Evolutionary conservation across 2,329 filamentous ascomycete genomes (phyloP).

Genomic region (Aspergillus sp.): DNA sequence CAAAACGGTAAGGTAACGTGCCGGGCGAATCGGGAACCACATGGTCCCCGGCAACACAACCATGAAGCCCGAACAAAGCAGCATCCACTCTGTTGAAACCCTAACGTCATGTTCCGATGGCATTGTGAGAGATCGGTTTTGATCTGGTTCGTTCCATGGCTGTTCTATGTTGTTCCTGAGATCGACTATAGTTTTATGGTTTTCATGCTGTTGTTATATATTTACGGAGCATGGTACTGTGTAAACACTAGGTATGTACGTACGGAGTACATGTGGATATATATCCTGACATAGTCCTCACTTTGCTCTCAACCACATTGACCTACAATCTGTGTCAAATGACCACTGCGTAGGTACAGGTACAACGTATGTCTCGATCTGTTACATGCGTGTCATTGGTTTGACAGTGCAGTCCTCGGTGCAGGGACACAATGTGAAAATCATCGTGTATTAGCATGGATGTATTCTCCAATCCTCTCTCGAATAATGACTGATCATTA

Average conservation of each 20-base stretch:
- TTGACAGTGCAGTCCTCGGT: neutral
- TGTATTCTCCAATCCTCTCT: neutral
- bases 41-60: conserved; percentile 18
- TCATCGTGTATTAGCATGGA: neutral
- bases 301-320: too few relatives aligned
- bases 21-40: conserved; percentile 19
- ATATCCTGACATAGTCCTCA: too few relatives aligned
- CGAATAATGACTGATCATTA: neutral
- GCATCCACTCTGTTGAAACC: neutral
- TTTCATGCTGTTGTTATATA: too few relatives aligned
- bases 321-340: too few relatives aligned
- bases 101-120: neutral
- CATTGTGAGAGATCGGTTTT: too few relatives aligned
- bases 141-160: too few relatives aligned
- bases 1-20: conserved; percentile 9
- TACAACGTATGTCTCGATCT: neutral
- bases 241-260: too few relatives aligned
- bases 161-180: too few relatives aligned
- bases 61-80: conserved; percentile 18
- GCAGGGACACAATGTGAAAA: neutral
- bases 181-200: too few relatives aligned
- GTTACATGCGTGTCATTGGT: neutral
- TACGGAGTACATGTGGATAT: too few relatives aligned
- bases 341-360: too few relatives aligned
- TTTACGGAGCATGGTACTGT: too few relatives aligned